phyloP scores from a whole-genome alignment of 306 rosid genomes.

The Acacia crassicarpa region DNA sequence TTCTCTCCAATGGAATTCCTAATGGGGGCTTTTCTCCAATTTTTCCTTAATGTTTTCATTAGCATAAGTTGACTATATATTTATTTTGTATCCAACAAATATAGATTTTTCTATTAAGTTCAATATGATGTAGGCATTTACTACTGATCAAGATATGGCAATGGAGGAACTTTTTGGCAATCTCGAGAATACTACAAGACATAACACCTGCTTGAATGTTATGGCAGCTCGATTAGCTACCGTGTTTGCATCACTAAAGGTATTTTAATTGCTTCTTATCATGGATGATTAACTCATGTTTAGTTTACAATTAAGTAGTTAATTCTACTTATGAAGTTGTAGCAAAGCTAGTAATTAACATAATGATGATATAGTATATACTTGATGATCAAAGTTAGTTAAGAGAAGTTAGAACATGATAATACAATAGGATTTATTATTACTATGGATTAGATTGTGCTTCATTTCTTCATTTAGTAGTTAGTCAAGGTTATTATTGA shows the following conservation, averaged over 20 bases:
- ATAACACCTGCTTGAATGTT: conserved; percentile 57
- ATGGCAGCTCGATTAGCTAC: conserved; percentile 92
- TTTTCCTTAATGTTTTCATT: neutral
- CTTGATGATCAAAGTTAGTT: neutral
- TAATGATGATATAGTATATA: neutral
- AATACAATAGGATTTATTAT: neutral
- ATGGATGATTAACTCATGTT: neutral
- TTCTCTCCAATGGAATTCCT: too few relatives aligned
- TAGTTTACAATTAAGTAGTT: conserved; percentile 8
- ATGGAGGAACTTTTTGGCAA: conserved; percentile 72
- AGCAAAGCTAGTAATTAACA: neutral
- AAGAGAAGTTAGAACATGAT: neutral
- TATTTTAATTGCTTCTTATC: conserved; percentile 24
- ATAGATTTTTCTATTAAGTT: conserved; percentile 30
- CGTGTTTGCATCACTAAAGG: conserved; percentile 92
- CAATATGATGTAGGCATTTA: conserved; percentile 60
- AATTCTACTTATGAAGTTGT: neutral
- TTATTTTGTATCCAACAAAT: conserved; percentile 6
- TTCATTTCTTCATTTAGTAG: neutral
- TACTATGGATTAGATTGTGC: neutral
- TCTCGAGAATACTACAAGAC: conserved; percentile 57
- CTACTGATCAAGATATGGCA: conserved; percentile 82
- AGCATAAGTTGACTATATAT: conserved; percentile 25
- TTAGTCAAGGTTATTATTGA: neutral
- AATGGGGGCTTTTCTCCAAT: too few relatives aligned